Evolutionary conservation across 2,329 filamentous ascomycete genomes (phyloP).

Genomic region (Tetracladium maxilliforme): DNA sequence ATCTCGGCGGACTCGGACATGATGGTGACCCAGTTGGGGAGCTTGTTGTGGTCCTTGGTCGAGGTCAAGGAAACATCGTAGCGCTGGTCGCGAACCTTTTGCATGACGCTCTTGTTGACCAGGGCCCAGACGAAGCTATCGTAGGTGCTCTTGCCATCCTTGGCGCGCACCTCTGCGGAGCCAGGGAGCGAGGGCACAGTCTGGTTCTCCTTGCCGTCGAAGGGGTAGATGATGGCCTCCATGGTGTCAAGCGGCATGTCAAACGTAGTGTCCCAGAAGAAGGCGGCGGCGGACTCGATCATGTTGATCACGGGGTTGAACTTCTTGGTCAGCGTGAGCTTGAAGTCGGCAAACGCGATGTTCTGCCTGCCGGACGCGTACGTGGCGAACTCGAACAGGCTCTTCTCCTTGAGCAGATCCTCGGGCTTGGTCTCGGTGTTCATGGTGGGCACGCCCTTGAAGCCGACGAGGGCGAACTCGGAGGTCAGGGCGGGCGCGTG

Average conservation of each 20-base stretch:
- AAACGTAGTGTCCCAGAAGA: conserved; percentile 74
- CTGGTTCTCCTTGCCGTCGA: conserved; percentile 79
- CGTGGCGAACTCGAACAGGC: conserved; percentile 69
- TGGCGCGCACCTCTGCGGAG: conserved; percentile 36
- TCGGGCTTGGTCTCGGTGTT: conserved; percentile 32
- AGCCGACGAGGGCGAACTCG: conserved; percentile 84
- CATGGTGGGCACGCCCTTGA: conserved; percentile 36
- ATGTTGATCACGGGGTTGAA: conserved; percentile 63
- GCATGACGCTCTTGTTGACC: conserved; percentile 93
- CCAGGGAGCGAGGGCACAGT: conserved; percentile 54
- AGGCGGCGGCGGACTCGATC: conserved; percentile 54
- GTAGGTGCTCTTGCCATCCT: conserved; percentile 52
- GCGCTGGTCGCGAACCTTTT: conserved; percentile 73
- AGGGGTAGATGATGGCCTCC: conserved; percentile 70
- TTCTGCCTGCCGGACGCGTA: conserved; percentile 92
- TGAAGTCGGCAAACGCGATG: conserved; percentile 77
- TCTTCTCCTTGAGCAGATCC: conserved; percentile 67
- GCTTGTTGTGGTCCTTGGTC: conserved; percentile 84
- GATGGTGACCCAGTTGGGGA: conserved; percentile 78
- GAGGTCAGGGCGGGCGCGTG: conserved; percentile 57
- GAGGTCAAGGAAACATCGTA: conserved; percentile 89
- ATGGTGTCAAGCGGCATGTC: conserved; percentile 54
- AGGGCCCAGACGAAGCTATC: conserved; percentile 92
- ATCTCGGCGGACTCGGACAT: conserved; percentile 98
- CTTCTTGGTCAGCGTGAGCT: conserved; percentile 66